Evolutionary conservation across 768 basidiomycete species (phyloP).

Genomic region (Clathrus columnatus): DNA sequence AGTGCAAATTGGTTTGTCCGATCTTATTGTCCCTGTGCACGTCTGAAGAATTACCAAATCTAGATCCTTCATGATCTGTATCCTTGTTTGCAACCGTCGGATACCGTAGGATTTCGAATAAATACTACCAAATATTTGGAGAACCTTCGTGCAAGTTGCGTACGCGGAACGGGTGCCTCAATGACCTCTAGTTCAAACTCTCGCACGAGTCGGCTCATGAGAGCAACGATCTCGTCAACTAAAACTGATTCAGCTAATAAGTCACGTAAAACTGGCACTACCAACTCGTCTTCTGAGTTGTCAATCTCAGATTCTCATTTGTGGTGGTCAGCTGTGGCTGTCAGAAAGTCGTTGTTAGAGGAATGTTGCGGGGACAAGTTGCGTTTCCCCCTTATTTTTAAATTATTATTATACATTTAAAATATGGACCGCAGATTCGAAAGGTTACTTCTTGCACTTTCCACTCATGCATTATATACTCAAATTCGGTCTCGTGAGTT

Average conservation of each 20-base stretch:
- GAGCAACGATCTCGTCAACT: too few relatives aligned
- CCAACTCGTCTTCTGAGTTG: too few relatives aligned
- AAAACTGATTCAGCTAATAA: too few relatives aligned
- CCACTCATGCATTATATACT: slow-evolving; percentile 40
- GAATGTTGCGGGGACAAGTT: slow-evolving; percentile 46
- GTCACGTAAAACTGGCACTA: too few relatives aligned
- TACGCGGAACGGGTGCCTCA: neutral
- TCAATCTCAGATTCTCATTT: too few relatives aligned
- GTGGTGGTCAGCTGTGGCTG: slow-evolving; percentile 54
- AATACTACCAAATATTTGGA: slow-evolving; percentile 45
- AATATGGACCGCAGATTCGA: slow-evolving; percentile 39
- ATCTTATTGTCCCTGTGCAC: slow-evolving; percentile 14
- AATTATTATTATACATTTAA: neutral
- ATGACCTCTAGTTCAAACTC: neutral
- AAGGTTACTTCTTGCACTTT: slow-evolving; percentile 40
- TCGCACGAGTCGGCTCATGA: neutral
- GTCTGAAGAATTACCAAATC: slow-evolving; percentile 16
- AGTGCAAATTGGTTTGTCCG: slow-evolving; percentile 19
- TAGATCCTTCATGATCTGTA: slow-evolving; percentile 39
- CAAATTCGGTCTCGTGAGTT: slow-evolving; percentile 14
- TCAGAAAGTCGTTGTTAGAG: slow-evolving; percentile 46
- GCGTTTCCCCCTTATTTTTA: slow-evolving; percentile 8
- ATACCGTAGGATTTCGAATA: slow-evolving; percentile 42
- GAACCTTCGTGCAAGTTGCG: slow-evolving; percentile 23
- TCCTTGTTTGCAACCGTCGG: slow-evolving; percentile 45